These are phyloP conservation scores for Mycena chlorophos DNA, from an alignment of 768 basidiomycete species.

Conservation along the genomic window DNA sequence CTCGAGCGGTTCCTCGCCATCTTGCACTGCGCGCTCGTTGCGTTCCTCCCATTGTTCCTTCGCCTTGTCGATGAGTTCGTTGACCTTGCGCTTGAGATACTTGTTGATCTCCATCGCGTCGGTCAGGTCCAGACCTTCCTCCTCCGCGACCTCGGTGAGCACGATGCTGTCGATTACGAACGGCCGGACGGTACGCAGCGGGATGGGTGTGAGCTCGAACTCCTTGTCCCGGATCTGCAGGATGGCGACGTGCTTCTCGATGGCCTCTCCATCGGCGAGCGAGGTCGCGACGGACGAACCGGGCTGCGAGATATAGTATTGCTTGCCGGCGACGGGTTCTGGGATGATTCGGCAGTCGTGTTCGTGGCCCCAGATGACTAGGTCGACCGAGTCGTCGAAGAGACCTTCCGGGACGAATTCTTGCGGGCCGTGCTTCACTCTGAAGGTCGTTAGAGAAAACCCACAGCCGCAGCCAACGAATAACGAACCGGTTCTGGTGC, in stretches of 20 bases:
- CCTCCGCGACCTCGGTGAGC: conserved; percentile 75
- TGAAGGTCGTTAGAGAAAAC: conserved; percentile 30
- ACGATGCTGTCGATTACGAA: conserved; percentile 86
- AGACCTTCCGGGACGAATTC: conserved; percentile 94
- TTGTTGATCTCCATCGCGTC: conserved; percentile 85
- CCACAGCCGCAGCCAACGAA: not conserved
- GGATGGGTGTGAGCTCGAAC: conserved; percentile 82
- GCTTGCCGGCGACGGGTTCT: conserved; percentile 87
- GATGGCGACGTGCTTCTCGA: conserved; percentile 94
- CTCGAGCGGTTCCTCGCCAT: conserved; percentile 60
- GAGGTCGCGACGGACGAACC: conserved; percentile 95
- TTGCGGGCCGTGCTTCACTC: conserved; percentile 93
- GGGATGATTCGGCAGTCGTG: conserved; percentile 95
- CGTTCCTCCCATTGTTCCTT: conserved; percentile 77
- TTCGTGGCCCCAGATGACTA: conserved; percentile 98
- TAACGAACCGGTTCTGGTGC: conserved; percentile 89
- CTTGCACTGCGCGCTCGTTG: conserved; percentile 57
- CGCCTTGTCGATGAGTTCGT: conserved; percentile 75
- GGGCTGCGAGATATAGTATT: conserved; percentile 91
- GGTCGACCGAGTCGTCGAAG: conserved; percentile 92
- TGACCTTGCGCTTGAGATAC: conserved; percentile 75
- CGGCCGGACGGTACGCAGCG: conserved; percentile 88
- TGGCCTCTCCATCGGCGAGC: conserved; percentile 87
- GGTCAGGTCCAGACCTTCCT: conserved; percentile 70
- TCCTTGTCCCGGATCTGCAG: conserved; percentile 86